Evolutionary conservation across 805 yeast genomes (phyloP).

Genomic region (Ogataea minuta): DNA sequence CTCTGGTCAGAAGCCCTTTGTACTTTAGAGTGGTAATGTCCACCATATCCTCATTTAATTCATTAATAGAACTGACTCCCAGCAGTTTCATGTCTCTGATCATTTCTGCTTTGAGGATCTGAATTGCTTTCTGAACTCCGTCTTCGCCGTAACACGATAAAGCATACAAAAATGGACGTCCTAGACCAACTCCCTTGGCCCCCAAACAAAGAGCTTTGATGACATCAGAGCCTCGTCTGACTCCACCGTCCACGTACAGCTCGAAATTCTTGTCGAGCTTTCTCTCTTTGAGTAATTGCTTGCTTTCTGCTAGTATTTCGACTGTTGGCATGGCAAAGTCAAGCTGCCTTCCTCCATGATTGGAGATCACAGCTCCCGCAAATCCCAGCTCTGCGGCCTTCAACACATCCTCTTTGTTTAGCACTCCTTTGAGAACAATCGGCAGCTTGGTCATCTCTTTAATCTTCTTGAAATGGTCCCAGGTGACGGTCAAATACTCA

Average conservation of each 20-base stretch:
- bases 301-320: slow-evolving; percentile 56
- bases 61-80: slow-evolving; percentile 52
- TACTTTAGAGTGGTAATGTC: slow-evolving; percentile 35
- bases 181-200: slow-evolving; percentile 58
- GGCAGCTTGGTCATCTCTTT: slow-evolving; percentile 44
- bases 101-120: slow-evolving; percentile 59
- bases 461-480: slow-evolving; percentile 59
- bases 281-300: slow-evolving; percentile 41
- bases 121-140: slow-evolving; percentile 66
- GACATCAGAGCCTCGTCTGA: slow-evolving; percentile 43
- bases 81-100: slow-evolving; percentile 62
- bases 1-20: slow-evolving; percentile 40
- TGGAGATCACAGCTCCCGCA: slow-evolving; percentile 63
- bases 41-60: slow-evolving; percentile 42
- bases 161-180: slow-evolving; percentile 75
- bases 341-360: slow-evolving; percentile 73
- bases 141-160: slow-evolving; percentile 77
- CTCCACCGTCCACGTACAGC: slow-evolving; percentile 43
- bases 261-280: slow-evolving; percentile 40
- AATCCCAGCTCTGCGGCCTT: slow-evolving; percentile 55
- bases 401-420: slow-evolving; percentile 60
- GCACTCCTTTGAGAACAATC: slow-evolving; percentile 58
- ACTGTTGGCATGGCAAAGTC: slow-evolving; percentile 62
- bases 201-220: slow-evolving; percentile 43
- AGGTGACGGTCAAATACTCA: slow-evolving; percentile 35